phyloP scores from a whole-genome alignment of 768 basidiomycete species.

The Clavulina sp. region DNA sequence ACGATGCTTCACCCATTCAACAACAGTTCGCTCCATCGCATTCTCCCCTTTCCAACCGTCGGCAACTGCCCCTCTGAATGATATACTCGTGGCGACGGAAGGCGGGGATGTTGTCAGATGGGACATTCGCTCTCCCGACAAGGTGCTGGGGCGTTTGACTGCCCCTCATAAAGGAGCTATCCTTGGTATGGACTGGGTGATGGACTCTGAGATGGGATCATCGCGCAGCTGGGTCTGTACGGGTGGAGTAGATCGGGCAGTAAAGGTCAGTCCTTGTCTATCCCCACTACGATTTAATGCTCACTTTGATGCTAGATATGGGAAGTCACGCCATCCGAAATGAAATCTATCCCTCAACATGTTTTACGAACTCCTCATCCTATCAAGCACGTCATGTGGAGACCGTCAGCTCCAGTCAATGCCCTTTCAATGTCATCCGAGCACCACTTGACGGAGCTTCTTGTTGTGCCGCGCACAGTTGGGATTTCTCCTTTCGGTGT shows the following conservation, averaged over 20 bases:
- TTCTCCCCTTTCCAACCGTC: constrained; percentile 3
- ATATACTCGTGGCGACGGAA: constrained; percentile 8
- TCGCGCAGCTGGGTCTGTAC: constrained; percentile 56
- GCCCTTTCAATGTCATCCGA: too few species aligned
- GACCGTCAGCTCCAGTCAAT: constrained; percentile 40
- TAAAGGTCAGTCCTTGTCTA: constrained; percentile 34
- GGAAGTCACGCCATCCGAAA: constrained; percentile 40
- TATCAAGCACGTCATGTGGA: constrained; percentile 57
- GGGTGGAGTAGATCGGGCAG: constrained; percentile 59
- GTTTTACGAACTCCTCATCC: constrained; percentile 59
- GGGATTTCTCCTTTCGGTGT: constrained; percentile 6
- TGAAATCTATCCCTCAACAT: constrained; percentile 47
- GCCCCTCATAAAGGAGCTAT: constrained; percentile 61
- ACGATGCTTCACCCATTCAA: constrained; percentile 4
- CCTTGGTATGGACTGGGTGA: constrained; percentile 53
- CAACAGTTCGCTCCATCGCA: not conserved
- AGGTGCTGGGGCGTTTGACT: constrained; percentile 55
- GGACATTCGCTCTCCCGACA: constrained; percentile 37
- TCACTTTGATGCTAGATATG: constrained; percentile 36
- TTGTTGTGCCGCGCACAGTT: constrained; percentile 13
- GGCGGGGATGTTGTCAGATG: constrained; percentile 21
- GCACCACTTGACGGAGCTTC: constrained; percentile 31
- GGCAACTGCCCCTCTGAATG: constrained; percentile 2
- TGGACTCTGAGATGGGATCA: constrained; percentile 14
- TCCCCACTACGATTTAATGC: not conserved